Evolutionary conservation across 345 rosid species (phyloP).

Genomic region (Eucalyptus erythrocorys): DNA sequence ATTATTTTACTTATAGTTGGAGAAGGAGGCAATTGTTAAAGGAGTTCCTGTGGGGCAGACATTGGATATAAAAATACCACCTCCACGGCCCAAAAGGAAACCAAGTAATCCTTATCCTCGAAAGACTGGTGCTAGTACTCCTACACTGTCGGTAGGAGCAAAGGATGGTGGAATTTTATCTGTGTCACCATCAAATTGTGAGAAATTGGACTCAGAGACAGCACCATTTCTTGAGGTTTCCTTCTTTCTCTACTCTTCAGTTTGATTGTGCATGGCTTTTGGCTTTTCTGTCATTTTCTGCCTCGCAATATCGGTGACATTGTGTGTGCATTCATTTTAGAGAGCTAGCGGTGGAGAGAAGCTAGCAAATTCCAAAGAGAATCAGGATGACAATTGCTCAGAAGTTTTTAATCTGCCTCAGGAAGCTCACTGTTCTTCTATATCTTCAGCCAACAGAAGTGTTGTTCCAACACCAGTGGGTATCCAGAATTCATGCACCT

Average conservation of each 20-base stretch:
- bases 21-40: conserved; percentile 90
- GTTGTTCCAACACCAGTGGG: conserved; percentile 20
- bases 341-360: conserved; percentile 28
- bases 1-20: conserved; percentile 29
- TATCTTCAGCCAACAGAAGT: conserved; percentile 38
- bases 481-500: conserved; percentile 28
- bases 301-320: neutral
- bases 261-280: neutral
- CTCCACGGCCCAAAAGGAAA: conserved; percentile 95
- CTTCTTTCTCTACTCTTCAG: neutral
- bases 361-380: conserved; percentile 33
- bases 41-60: conserved; percentile 68
- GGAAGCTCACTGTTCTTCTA: conserved; percentile 40
- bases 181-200: conserved; percentile 31
- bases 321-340: conserved; percentile 18
- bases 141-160: conserved; percentile 13
- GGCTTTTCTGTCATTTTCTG: neutral
- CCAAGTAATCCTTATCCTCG: conserved; percentile 95
- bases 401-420: conserved; percentile 36
- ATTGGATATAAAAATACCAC: conserved; percentile 81
- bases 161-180: conserved; percentile 43
- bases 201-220: conserved; percentile 52
- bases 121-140: conserved; percentile 34
- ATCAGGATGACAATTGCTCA: conserved; percentile 58
- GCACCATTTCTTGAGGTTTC: conserved; percentile 46